Percentiles rank a stretch among this genome's conserved stretches.
Conservation (phyloP, 163 green algal genomes). For the Volvox carteri region DNA sequence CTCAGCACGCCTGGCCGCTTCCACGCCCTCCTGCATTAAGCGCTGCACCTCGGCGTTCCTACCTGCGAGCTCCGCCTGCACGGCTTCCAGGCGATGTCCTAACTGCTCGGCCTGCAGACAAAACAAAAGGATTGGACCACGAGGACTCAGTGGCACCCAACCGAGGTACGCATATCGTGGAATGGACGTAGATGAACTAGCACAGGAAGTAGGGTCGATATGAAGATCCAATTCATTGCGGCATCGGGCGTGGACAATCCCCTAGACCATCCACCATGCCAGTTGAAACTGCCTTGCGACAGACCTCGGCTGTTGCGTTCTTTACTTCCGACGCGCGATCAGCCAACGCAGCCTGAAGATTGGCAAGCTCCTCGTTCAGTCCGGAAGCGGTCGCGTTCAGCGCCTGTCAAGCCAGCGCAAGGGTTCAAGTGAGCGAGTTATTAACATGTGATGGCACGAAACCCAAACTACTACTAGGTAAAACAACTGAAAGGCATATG, state of each 20-base stretch:
- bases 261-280: no score
- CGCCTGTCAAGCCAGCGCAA: no score
- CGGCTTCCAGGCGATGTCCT: conserved; percentile 1
- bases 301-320: conserved; percentile 18
- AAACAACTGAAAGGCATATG: no score
- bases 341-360: background rate
- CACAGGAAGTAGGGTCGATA: no score
- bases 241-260: no score
- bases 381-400: background rate
- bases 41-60: conserved; percentile 11
- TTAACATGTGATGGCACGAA: background rate
- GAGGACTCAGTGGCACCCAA: no score
- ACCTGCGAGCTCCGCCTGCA: background rate
- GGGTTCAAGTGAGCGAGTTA: background rate
- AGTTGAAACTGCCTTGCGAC: no score
- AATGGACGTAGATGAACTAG: no score
- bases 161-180: no score
- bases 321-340: conserved; percentile 26
- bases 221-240: no score
- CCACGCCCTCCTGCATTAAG: background rate
- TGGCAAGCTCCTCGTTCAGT: background rate
- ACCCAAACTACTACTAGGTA: background rate
- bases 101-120: conserved; percentile 36
- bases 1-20: background rate
- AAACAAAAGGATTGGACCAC: no score